Evolutionary conservation across 306 rosid species (phyloP).

Genomic region (Sophora flavescens): DNA sequence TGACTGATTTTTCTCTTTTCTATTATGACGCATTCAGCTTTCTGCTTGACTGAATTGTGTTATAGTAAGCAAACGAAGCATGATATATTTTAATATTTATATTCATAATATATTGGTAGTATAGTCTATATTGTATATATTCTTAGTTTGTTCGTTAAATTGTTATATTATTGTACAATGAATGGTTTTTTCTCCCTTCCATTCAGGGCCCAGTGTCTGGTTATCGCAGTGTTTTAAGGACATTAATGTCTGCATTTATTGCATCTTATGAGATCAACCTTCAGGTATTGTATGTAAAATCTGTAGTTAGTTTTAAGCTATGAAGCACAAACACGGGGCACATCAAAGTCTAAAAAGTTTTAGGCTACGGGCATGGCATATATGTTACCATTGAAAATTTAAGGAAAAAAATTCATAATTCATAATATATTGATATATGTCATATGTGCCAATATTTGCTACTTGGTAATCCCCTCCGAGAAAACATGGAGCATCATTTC

Average conservation of each 20-base stretch:
- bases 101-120: constrained; percentile 14
- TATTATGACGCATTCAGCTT: constrained; percentile 31
- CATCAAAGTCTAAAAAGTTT: not conserved
- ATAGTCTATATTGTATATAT: not conserved
- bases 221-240: constrained; percentile 88
- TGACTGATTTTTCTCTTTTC: constrained; percentile 34
- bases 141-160: constrained; percentile 33
- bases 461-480: not conserved
- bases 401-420: not conserved
- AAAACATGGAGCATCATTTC: not conserved
- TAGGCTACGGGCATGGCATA: not conserved
- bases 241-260: constrained; percentile 86
- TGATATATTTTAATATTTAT: constrained; percentile 33
- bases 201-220: constrained; percentile 82
- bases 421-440: not conserved
- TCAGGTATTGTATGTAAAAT: constrained; percentile 64
- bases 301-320: constrained; percentile 32
- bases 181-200: constrained; percentile 35
- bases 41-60: constrained; percentile 29
- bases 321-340: not conserved
- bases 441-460: not conserved
- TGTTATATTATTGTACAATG: constrained; percentile 12
- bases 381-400: too few species aligned
- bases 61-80: constrained; percentile 13
- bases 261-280: constrained; percentile 92